Conservation (phyloP, 345 rosid species). For the Eucalyptus pauciflora region DNA sequence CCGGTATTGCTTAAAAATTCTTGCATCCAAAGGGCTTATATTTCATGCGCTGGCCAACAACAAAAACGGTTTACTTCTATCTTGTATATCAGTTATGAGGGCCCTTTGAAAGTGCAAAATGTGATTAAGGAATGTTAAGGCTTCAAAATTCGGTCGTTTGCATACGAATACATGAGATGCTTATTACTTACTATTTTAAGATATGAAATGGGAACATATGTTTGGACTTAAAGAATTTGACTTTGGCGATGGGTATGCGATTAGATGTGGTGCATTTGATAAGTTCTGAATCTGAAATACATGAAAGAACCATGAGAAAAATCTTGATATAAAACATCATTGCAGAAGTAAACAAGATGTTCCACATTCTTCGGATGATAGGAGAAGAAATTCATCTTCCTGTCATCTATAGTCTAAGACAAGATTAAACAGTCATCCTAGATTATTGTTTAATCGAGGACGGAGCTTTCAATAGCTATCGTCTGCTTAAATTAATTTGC, state of each 20-base stretch:
- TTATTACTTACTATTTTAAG: neutral
- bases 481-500: neutral
- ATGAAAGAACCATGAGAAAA: neutral
- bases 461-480: neutral
- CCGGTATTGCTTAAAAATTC: neutral
- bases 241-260: neutral
- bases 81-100: neutral
- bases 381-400: neutral
- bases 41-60: neutral
- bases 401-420: neutral
- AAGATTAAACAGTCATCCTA: neutral
- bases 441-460: neutral
- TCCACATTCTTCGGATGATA: neutral
- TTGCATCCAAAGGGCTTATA: neutral
- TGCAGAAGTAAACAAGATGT: neutral
- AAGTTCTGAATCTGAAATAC: neutral
- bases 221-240: neutral
- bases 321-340: neutral
- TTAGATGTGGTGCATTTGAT: neutral
- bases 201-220: neutral
- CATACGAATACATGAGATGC: neutral
- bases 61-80: neutral
- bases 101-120: neutral
- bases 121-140: neutral
- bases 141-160: neutral